Evolutionary conservation across 169 alveolate species (phyloP).

Genomic region (Fabrea salina): DNA sequence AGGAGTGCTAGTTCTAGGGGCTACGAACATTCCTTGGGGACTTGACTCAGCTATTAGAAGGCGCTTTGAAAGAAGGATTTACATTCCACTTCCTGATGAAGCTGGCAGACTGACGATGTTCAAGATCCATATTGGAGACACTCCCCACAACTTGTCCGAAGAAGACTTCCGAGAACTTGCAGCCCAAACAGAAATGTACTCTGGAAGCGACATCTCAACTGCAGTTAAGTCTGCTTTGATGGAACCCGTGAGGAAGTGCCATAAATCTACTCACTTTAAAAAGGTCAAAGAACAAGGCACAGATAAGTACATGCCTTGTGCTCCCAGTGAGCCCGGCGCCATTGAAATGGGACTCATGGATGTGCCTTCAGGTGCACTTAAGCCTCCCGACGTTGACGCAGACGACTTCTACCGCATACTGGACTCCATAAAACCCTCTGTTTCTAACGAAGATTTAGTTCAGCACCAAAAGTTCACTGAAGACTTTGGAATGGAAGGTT

Average conservation of each 20-base stretch:
- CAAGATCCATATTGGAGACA: slow-evolving; percentile 66
- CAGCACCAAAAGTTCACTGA: slow-evolving; percentile 61
- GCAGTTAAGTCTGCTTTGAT: slow-evolving; percentile 89
- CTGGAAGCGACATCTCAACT: slow-evolving; percentile 90
- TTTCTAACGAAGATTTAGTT: slow-evolving; percentile 55
- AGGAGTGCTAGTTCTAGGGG: slow-evolving; percentile 91
- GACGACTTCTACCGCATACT: slow-evolving; percentile 65
- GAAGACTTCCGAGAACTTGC: slow-evolving; percentile 64
- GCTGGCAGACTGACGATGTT: slow-evolving; percentile 87
- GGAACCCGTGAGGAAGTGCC: slow-evolving; percentile 88
- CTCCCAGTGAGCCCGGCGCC: slow-evolving; percentile 63
- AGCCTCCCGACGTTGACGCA: slow-evolving; percentile 55
- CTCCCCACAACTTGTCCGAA: slow-evolving; percentile 75
- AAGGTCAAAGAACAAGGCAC: slow-evolving; percentile 60
- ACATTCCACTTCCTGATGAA: slow-evolving; percentile 97
- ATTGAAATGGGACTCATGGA: slow-evolving; percentile 55
- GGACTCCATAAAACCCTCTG: slow-evolving; percentile 64
- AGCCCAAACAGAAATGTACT: slow-evolving; percentile 83
- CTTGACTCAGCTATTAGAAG: slow-evolving; percentile 98
- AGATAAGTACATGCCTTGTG: slow-evolving; percentile 54
- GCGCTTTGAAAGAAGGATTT: slow-evolving; percentile 96
- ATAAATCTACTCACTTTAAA: slow-evolving; percentile 83
- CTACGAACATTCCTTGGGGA: slow-evolving; percentile 97
- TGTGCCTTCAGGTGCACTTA: slow-evolving; percentile 46
- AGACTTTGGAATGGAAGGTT: slow-evolving; percentile 73